Conservation (phyloP, 306 rosid genomes). For the Quercus aquifolioides region DNA sequence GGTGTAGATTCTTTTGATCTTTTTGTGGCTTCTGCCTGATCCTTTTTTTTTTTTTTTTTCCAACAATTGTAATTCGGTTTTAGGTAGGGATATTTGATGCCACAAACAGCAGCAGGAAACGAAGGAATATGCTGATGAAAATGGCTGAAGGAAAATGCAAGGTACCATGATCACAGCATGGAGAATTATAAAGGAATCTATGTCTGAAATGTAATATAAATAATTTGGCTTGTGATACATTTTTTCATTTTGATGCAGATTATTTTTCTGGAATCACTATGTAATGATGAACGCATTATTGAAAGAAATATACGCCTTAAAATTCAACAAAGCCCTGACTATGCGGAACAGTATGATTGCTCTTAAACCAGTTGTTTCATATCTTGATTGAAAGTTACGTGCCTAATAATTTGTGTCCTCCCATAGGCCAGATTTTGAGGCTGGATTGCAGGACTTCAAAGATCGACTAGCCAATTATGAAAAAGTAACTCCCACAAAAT, state of each 20-base stretch:
- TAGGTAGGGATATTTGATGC: constrained; percentile 99
- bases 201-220: constrained; percentile 7
- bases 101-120: constrained; percentile 76
- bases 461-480: constrained; percentile 76
- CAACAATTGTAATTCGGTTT: constrained; percentile 20
- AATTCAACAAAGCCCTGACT: constrained; percentile 99
- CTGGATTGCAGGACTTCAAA: constrained; percentile 87
- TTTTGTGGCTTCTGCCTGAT: constrained; percentile 6
- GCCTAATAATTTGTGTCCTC: constrained; percentile 22
- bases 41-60: neutral
- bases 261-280: constrained; percentile 92
- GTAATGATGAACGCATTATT: constrained; percentile 87
- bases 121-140: constrained; percentile 97
- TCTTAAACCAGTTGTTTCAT: constrained; percentile 20
- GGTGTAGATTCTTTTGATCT: constrained; percentile 16
- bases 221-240: constrained; percentile 17
- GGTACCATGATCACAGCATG: constrained; percentile 45
- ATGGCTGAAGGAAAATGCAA: constrained; percentile 99
- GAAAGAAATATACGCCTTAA: constrained; percentile 95
- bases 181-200: constrained; percentile 16
- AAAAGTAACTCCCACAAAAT: constrained; percentile 46
- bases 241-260: constrained; percentile 55
- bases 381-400: constrained; percentile 12
- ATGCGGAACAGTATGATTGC: constrained; percentile 91
- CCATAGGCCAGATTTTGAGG: constrained; percentile 93